Evolutionary conservation across 2,329 filamentous ascomycete species (phyloP).

Genomic region (Nothopassalora personata): DNA sequence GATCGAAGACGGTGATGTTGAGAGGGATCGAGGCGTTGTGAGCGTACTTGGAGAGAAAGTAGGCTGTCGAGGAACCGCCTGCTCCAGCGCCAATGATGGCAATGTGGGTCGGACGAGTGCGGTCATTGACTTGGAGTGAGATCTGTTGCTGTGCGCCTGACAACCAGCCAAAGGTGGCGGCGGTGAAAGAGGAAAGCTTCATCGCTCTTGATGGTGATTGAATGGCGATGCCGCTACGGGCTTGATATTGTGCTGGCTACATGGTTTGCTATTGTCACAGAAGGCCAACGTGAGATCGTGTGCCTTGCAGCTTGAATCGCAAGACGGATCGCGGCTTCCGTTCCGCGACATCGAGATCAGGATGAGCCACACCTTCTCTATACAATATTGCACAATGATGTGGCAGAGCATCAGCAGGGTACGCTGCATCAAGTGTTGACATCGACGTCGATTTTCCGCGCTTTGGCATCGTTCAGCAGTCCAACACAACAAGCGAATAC

Average conservation of each 20-base stretch:
- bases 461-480: background rate
- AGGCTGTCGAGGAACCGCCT: slow-evolving; percentile 80
- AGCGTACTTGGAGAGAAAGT: slow-evolving; percentile 70
- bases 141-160: slow-evolving; percentile 8
- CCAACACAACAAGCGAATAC: background rate
- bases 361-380: background rate
- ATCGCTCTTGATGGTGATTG: background rate
- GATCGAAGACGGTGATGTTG: slow-evolving; percentile 86
- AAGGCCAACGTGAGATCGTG: background rate
- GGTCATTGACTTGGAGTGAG: slow-evolving; percentile 8
- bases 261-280: slow-evolving; percentile 5
- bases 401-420: too few relatives aligned
- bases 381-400: too few relatives aligned
- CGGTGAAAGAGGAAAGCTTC: background rate
- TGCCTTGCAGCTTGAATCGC: background rate
- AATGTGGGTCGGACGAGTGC: slow-evolving; percentile 12
- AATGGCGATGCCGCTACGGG: slow-evolving; percentile 2
- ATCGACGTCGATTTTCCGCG: too few relatives aligned
- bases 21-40: slow-evolving; percentile 53
- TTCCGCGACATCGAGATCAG: background rate
- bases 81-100: slow-evolving; percentile 62
- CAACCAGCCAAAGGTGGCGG: background rate
- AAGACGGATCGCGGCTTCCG: background rate
- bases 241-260: slow-evolving; percentile 1
- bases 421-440: too few relatives aligned